These are phyloP conservation scores for Candida boidinii DNA, from an alignment of 805 yeast genomes.

Conservation along the genomic window DNA sequence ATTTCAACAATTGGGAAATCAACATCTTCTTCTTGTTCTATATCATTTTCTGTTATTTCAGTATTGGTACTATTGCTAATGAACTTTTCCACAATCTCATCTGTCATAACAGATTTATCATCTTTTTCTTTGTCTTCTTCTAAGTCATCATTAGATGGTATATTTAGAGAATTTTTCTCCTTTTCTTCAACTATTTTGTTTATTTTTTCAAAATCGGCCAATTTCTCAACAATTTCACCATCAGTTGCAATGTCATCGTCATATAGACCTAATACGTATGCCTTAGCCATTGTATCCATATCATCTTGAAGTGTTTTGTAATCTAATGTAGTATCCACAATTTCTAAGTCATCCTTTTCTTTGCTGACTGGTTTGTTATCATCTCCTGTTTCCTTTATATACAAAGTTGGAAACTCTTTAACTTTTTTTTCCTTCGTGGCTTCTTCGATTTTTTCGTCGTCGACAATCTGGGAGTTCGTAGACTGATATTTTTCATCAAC, in stretches of 20 bases:
- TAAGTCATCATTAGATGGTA: conserved; percentile 15
- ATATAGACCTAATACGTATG: conserved; percentile 49
- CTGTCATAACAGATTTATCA: conserved; percentile 30
- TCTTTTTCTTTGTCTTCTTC: conserved; percentile 29
- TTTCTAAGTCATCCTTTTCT: conserved; percentile 5
- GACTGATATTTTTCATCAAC: no score
- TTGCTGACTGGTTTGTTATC: background rate
- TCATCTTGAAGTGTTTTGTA: conserved; percentile 33
- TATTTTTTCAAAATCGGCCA: conserved; percentile 45
- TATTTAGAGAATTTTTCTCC: conserved; percentile 6
- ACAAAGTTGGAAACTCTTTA: conserved; percentile 5
- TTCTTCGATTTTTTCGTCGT: no score
- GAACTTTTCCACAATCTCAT: conserved; percentile 33
- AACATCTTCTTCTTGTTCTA: conserved; percentile 14
- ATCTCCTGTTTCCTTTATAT: conserved; percentile 1
- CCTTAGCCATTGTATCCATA: conserved; percentile 50
- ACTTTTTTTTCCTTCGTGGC: background rate
- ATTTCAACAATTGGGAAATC: conserved; percentile 6
- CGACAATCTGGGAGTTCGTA: no score
- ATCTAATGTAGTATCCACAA: conserved; percentile 28
- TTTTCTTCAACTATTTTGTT: conserved; percentile 38
- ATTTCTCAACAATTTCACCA: conserved; percentile 45
- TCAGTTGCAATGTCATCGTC: conserved; percentile 51
- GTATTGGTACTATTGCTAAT: conserved; percentile 21
- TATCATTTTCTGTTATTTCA: conserved; percentile 19